These are phyloP conservation scores for Calendula officinalis DNA, from an alignment of 129 eudicot genomes.

Conservation along the genomic window DNA sequence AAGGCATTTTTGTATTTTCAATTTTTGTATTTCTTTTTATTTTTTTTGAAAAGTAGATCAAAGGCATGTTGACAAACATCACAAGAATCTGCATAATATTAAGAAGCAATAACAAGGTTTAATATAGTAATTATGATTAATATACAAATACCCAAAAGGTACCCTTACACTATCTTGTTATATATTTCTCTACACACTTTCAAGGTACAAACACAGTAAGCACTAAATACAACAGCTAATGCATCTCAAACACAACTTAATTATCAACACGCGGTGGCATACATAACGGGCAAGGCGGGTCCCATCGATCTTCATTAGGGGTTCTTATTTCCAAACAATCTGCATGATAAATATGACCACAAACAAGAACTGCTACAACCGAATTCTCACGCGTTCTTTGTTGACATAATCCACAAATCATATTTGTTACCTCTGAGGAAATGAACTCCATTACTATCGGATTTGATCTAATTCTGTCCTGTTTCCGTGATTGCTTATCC, in stretches of 20 bases:
- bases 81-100: conserved; percentile 7
- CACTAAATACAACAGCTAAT: conserved; percentile 9
- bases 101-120: conserved; percentile 9
- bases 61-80: background rate
- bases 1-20: too few relatives aligned
- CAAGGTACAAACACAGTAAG: conserved; percentile 21
- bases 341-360: conserved; percentile 80
- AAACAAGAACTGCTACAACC: conserved; percentile 73
- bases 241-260: conserved; percentile 11
- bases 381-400: conserved; percentile 27
- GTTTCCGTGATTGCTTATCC: conserved; percentile 46
- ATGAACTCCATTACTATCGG: conserved; percentile 28
- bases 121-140: background rate
- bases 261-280: background rate
- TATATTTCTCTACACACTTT: conserved; percentile 11
- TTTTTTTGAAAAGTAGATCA: background rate
- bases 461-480: conserved; percentile 57
- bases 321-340: conserved; percentile 70
- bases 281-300: conserved; percentile 79
- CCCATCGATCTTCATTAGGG: conserved; percentile 45
- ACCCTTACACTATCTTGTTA: conserved; percentile 1
- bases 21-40: too few relatives aligned
- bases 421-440: conserved; percentile 34
- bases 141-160: conserved; percentile 1
- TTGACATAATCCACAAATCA: conserved; percentile 60